Conservation (phyloP, 1,139 yeast genomes). For the Pichia sp. region DNA sequence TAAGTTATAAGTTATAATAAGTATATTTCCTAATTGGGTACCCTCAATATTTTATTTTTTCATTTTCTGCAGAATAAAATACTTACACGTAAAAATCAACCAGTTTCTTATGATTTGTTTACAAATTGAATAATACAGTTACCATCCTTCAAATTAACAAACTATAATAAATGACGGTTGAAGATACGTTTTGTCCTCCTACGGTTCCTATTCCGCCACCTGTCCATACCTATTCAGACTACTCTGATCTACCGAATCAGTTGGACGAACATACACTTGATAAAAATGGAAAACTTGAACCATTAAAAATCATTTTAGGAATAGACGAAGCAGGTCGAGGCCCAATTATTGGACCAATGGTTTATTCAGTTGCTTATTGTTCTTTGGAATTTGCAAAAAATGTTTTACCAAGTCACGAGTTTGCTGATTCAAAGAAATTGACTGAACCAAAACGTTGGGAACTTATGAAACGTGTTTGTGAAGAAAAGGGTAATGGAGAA, state of each 20-base stretch:
- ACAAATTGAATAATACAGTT: too few species aligned
- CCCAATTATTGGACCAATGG: constrained; percentile 97
- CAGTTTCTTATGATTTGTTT: too few species aligned
- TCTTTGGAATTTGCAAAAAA: constrained; percentile 44
- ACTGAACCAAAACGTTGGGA: constrained; percentile 64
- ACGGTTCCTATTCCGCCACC: constrained; percentile 11
- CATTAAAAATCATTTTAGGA: constrained; percentile 52
- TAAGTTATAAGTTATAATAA: background rate
- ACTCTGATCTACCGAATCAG: too few species aligned
- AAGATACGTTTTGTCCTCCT: constrained; percentile 8
- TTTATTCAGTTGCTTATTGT: constrained; percentile 83
- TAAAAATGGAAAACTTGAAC: too few species aligned
- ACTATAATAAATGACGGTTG: background rate
- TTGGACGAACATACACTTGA: too few species aligned
- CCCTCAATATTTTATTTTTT: too few species aligned
- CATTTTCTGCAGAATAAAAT: too few species aligned
- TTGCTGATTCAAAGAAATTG: constrained; percentile 88
- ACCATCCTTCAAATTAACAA: too few species aligned
- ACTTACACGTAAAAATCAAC: too few species aligned
- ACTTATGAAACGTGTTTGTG: constrained; percentile 41
- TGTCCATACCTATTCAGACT: constrained; percentile 7
- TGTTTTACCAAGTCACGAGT: constrained; percentile 56
- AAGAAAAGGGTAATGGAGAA: constrained; percentile 38
- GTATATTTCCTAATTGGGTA: too few species aligned
- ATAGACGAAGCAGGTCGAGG: constrained; percentile 99